Conservation (phyloP, 2,329 filamentous ascomycete species). For the Penicillium sp. region DNA sequence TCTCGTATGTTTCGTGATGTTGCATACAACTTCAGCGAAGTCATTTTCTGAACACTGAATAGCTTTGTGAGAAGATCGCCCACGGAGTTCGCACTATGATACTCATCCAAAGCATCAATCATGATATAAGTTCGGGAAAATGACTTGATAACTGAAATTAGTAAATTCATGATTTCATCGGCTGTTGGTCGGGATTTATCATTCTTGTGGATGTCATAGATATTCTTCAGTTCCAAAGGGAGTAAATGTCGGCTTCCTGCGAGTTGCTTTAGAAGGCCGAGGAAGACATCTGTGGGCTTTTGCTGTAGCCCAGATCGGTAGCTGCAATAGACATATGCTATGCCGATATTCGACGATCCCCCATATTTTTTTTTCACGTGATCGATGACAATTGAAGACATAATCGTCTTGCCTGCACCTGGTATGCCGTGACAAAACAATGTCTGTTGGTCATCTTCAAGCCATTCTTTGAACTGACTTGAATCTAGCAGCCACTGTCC, state of each 20-base stretch:
- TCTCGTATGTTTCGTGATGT: slow-evolving; percentile 27
- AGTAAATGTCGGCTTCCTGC: neutral
- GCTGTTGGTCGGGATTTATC: slow-evolving; percentile 13
- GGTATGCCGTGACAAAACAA: slow-evolving; percentile 39
- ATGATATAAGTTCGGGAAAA: slow-evolving; percentile 17
- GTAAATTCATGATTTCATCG: slow-evolving; percentile 9
- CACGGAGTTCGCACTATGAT: slow-evolving; percentile 9
- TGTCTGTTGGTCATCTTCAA: slow-evolving; percentile 11
- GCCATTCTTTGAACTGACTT: slow-evolving; percentile 15
- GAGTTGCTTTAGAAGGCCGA: slow-evolving; percentile 8
- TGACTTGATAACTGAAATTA: neutral
- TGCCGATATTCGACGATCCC: neutral
- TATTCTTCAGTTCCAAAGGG: neutral
- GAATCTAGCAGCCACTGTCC: slow-evolving; percentile 17
- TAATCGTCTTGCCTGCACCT: slow-evolving; percentile 40
- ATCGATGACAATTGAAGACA: slow-evolving; percentile 37
- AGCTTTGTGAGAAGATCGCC: slow-evolving; percentile 16
- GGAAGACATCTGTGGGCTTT: neutral
- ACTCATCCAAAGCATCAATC: slow-evolving; percentile 22
- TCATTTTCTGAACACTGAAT: slow-evolving; percentile 17
- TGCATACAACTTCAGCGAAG: slow-evolving; percentile 21
- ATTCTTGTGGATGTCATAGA: slow-evolving; percentile 15
- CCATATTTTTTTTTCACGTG: slow-evolving; percentile 14
- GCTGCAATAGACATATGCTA: slow-evolving; percentile 7
- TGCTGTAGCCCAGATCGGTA: slow-evolving; percentile 11